Base-by-base conservation (phyloP, 768 basidiomycete species). In the Termitomyces sp. region DNA sequence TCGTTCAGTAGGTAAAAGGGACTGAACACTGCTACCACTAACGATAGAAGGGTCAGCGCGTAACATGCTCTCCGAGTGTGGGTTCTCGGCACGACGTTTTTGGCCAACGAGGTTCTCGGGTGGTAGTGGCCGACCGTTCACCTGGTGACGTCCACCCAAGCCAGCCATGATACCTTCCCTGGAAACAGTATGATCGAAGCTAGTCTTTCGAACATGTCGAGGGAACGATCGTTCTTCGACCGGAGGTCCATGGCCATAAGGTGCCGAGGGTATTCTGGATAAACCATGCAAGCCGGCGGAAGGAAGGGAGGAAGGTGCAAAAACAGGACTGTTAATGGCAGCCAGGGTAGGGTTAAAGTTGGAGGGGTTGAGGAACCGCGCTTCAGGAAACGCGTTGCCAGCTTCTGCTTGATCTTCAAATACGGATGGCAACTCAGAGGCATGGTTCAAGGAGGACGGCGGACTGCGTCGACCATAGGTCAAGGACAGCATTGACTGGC, bases 111-210 rank as follows among this genome's bases (percentile, higher is more conserved):
- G 68, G 69, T 80, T 82, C 63, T 87, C 87, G 56, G 85, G 81
- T 43, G 82, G 78, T 62, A 85, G 70, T 39, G 91, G 85, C 68
- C 86, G 87, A 36, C 89, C 88, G 68, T 92, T 89, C 62, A 91
- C 86, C 70, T 91, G 89, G 74, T 93, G 90, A 49, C 90, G 79
- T 56, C 88, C 87, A 64, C 80, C 81, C 49, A 84, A 72, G 42
- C 82, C 83, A 32, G 76, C 67, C 58, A 85, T 75, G 55, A 87
- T 80, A 37, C 80, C 83, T 60, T 88, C 85, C 62, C 82, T 83
- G 37, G 82, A 81, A 40, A 95, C 87, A 4, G 94, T 95, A 72
- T 95, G 94, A 71, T 97, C 94, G 70, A 95, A 96, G 72, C 92
- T 94, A 46, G 94, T 93, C 79, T 97, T 97, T 60, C 94, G 84